These are phyloP conservation scores for Rhynchospora tenuis DNA, from an alignment of 176 grass and related monocot genomes.

Conservation along the genomic window DNA sequence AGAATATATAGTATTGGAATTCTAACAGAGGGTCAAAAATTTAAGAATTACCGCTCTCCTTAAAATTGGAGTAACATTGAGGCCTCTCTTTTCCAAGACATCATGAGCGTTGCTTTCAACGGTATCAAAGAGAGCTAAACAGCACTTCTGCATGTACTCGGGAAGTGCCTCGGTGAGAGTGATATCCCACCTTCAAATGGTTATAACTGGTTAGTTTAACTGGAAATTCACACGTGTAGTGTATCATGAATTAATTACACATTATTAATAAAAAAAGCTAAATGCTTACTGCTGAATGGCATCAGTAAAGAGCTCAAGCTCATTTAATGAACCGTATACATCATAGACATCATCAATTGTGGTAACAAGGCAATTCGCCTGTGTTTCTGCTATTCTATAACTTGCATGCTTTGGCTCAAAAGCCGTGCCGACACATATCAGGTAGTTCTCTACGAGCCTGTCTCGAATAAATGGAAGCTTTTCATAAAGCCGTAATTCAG, in stretches of 20 bases:
- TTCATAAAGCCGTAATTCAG: not conserved
- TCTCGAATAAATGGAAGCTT: slow-evolving; percentile 12
- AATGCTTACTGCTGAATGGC: no score
- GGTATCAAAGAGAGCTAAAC: slow-evolving; percentile 18
- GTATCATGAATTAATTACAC: no score
- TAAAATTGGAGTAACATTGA: not conserved
- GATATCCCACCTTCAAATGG: slow-evolving; percentile 7
- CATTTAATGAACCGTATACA: no score
- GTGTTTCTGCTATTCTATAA: not conserved
- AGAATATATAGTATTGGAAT: no score
- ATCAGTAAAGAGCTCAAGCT: no score
- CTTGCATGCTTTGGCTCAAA: not conserved
- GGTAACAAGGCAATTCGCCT: not conserved
- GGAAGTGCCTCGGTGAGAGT: not conserved
- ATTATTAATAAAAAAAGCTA: no score
- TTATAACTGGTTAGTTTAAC: not conserved
- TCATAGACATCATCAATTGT: no score
- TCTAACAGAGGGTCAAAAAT: no score
- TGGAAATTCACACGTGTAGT: no score
- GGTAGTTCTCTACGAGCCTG: slow-evolving; percentile 10
- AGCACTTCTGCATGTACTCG: slow-evolving; percentile 15
- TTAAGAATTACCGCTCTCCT: slow-evolving; percentile 1
- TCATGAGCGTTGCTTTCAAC: not conserved
- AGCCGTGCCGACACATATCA: not conserved
- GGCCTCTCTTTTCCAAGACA: slow-evolving; percentile 12